These are phyloP conservation scores for Yamadazyma olivae DNA, from an alignment of 805 yeast genomes.

Conservation along the genomic window DNA sequence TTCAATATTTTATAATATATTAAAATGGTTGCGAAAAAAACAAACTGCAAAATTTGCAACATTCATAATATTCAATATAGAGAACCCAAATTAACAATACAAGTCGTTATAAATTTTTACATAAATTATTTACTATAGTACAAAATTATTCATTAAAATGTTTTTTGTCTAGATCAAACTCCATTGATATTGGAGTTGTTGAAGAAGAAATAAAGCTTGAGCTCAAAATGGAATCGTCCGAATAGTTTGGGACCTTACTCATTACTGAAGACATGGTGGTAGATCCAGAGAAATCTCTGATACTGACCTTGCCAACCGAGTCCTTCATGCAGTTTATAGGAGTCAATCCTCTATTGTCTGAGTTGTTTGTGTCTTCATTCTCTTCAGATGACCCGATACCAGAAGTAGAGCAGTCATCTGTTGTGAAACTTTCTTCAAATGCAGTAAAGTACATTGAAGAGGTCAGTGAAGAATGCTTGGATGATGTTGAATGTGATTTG, in stretches of 20 bases:
- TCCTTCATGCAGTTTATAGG: no score
- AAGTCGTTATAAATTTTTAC: no score
- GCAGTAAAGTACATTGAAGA: slow-evolving; percentile 12
- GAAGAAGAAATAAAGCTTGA: slow-evolving; percentile 9
- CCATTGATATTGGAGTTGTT: slow-evolving; percentile 17
- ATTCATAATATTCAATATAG: no score
- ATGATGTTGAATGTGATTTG: slow-evolving; percentile 2
- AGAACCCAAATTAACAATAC: no score
- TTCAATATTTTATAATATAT: background rate
- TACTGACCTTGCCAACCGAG: no score
- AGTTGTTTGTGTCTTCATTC: background rate
- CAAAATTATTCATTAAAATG: background rate
- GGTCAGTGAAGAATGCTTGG: no score
- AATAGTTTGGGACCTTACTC: slow-evolving; percentile 13
- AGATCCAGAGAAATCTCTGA: slow-evolving; percentile 12
- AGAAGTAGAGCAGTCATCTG: no score
- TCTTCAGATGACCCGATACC: background rate
- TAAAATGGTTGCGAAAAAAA: no score
- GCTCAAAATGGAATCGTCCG: slow-evolving; percentile 5
- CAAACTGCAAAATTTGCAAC: no score
- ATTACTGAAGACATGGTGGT: slow-evolving; percentile 19
- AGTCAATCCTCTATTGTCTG: background rate
- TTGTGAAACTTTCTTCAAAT: slow-evolving; percentile 2
- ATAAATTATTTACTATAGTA: no score
- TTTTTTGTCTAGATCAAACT: slow-evolving; percentile 7